Base-by-base conservation (phyloP, 192 early-diverging fungal species). In the Podila epigama region DNA sequence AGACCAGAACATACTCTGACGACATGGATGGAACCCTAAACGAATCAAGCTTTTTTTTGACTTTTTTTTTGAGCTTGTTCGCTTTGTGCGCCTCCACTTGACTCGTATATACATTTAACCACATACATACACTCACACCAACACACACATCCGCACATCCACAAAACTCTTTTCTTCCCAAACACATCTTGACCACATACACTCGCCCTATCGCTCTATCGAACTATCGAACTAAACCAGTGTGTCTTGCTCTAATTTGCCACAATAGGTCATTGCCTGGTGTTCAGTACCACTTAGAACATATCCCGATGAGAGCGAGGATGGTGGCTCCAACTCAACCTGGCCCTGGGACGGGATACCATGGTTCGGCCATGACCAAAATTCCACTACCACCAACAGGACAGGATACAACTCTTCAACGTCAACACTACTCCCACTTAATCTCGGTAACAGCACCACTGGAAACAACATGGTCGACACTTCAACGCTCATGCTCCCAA, bases 191-290 rank as follows among this genome's bases (percentile, higher is more conserved):
- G n/a, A n/a, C n/a, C n/a, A n/a, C n/a, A n/a, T n/a, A n/a, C n/a
- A n/a, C n/a, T n/a, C n/a, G n/a, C n/a, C n/a, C n/a, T n/a, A n/a
- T n/a, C n/a, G n/a, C n/a, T n/a, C n/a, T n/a, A n/a, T n/a, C n/a
- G n/a, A n/a, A n/a, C n/a, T n/a, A n/a, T n/a, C n/a, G n/a, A n/a
- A n/a, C n/a, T n/a, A n/a, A n/a, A n/a, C n/a, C n/a, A n/a, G n/a
- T n/a, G n/a, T n/a, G n/a, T n/a, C n/a, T n/a, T n/a, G n/a, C n/a
- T n/a, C n/a, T n/a, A n/a, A n/a, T n/a, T n/a, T n/a, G n/a, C n/a
- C n/a, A 4, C 52, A 4, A 35, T 44, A 77, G 73, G 73, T 77
- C 51, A 68, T 77, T 48, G 66, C 66, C 44, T 77, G 73, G 73
- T 77, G 73, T 18, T 66, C 73, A 33, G 73, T 77, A 31, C 73